A percentile compares a stretch with the other conserved stretches of the same genome.
phyloP scores from a whole-genome alignment of 768 basidiomycete species.

The Tubosaeta brunneosetosa region DNA sequence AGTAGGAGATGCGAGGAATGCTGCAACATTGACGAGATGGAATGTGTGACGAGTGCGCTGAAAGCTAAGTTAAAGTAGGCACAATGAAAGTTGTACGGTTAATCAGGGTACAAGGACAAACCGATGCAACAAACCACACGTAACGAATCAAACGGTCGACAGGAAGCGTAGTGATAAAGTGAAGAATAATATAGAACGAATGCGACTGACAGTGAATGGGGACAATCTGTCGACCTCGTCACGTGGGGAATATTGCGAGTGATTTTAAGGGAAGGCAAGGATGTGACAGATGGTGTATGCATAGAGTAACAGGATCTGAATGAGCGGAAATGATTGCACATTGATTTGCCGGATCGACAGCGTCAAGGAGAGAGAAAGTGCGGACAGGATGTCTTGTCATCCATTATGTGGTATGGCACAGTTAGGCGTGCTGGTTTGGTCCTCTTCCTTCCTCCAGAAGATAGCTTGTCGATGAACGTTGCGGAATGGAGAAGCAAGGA shows the following conservation, averaged over 20 bases:
- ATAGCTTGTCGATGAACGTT: constrained; percentile 46
- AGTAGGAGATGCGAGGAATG: constrained; percentile 36
- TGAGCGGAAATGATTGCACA: constrained; percentile 40
- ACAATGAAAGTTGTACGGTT: constrained; percentile 28
- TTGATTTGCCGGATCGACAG: constrained; percentile 23
- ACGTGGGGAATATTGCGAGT: constrained; percentile 43
- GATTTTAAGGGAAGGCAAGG: constrained; percentile 38
- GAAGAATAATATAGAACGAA: constrained; percentile 80
- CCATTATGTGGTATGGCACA: constrained; percentile 21
- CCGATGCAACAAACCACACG: constrained; percentile 32
- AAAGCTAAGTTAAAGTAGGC: constrained; percentile 31
- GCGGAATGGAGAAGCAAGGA: constrained; percentile 39
- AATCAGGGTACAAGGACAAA: constrained; percentile 22
- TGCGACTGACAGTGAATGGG: constrained; percentile 42
- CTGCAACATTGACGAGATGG: constrained; percentile 43
- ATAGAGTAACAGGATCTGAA: constrained; percentile 46
- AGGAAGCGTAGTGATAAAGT: constrained; percentile 53
- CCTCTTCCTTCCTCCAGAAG: constrained; percentile 28
- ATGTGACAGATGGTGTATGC: constrained; percentile 52
- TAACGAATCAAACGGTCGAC: constrained; percentile 35
- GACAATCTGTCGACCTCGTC: constrained; percentile 52
- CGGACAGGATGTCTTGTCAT: constrained; percentile 5
- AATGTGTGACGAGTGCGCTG: constrained; percentile 27
- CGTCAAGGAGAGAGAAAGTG: constrained; percentile 9
- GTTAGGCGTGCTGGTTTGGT: constrained; percentile 11